These are phyloP conservation scores for Uromyces viciae-fabae DNA, from an alignment of 1,284 basidiomycete species.

Conservation along the genomic window DNA sequence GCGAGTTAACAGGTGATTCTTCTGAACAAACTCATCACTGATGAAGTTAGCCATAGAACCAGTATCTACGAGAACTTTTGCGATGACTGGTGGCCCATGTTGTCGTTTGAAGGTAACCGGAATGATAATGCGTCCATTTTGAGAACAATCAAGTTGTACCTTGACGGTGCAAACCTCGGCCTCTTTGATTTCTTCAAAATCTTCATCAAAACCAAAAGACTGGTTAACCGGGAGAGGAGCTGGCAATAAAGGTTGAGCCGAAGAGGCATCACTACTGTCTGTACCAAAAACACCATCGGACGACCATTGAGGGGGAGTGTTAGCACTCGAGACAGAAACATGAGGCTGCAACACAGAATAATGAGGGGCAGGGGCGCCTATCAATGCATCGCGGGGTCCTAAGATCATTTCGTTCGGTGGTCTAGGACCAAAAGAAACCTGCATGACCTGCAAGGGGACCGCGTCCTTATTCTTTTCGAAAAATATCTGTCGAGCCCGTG, in stretches of 20 bases:
- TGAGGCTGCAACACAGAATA: no score
- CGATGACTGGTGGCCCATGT: neutral
- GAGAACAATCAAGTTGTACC: neutral
- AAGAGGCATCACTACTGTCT: no score
- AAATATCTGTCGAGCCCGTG: neutral
- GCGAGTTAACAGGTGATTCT: neutral
- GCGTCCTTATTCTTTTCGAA: neutral
- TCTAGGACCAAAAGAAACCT: neutral
- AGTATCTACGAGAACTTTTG: neutral
- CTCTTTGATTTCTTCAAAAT: neutral
- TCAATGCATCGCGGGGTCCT: neutral
- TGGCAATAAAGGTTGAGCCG: no score
- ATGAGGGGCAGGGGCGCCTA: no score
- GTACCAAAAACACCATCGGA: no score
- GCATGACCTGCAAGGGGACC: neutral
- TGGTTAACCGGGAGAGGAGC: no score
- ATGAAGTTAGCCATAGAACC: neutral
- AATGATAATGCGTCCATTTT: neutral
- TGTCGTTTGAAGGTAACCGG: neutral
- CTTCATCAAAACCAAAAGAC: no score
- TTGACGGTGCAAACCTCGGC: neutral
- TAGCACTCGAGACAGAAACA: no score
- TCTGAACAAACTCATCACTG: neutral
- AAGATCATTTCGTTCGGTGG: neutral
- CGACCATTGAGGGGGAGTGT: no score